Conservation (phyloP, 208 protist genomes). For the Trypanosoma rangeli region DNA sequence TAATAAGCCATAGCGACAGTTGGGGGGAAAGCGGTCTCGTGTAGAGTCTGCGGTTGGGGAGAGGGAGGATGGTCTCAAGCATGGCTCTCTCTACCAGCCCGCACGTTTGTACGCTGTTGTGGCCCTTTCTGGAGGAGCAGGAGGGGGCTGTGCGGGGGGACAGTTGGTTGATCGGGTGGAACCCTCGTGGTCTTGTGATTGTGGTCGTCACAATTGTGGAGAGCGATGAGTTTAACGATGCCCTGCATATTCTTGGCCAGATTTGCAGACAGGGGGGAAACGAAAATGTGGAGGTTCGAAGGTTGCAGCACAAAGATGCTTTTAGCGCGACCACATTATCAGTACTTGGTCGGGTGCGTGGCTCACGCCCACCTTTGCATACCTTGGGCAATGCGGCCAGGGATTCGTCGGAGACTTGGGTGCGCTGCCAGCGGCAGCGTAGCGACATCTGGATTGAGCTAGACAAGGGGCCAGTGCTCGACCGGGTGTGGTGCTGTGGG, state of each 20-base stretch:
- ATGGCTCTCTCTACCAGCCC: conserved; percentile 25
- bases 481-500: conserved; percentile 83
- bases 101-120: conserved; percentile 78
- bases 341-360: conserved; percentile 59
- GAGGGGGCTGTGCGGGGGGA: conserved; percentile 11
- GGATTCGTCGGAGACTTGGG: conserved; percentile 9
- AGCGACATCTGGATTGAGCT: conserved; percentile 84
- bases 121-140: conserved; percentile 36
- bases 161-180: conserved; percentile 84
- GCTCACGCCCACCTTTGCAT: background rate
- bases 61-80: background rate
- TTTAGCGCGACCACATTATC: conserved; percentile 33
- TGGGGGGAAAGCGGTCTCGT: too few species aligned
- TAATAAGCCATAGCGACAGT: too few species aligned
- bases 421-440: conserved; percentile 31
- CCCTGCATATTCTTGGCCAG: conserved; percentile 33
- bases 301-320: background rate
- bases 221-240: conserved; percentile 38
- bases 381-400: background rate
- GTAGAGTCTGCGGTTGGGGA: background rate
- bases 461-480: conserved; percentile 53
- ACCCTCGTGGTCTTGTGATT: conserved; percentile 68
- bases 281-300: background rate
- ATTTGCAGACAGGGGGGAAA: conserved; percentile 23
- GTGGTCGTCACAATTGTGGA: conserved; percentile 59